Evolutionary conservation across 2,329 filamentous ascomycete genomes (phyloP).

Genomic region (Diaporthe ilicicola): DNA sequence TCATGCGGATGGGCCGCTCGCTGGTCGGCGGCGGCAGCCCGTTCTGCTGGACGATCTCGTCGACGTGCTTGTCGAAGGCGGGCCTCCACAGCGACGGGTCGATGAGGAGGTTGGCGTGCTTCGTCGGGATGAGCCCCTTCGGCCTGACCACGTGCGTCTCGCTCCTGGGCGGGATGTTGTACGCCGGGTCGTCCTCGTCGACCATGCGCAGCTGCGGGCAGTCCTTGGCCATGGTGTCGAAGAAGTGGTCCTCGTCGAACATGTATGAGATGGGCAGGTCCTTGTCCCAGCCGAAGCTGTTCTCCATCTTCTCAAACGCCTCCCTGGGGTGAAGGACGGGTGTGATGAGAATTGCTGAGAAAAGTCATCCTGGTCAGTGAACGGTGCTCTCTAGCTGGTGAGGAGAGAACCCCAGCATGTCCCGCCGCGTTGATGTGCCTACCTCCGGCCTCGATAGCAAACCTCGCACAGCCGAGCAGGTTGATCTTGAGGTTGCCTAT

Average conservation of each 20-base stretch:
- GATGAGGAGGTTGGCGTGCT: slow-evolving; percentile 18
- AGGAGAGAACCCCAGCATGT: too few relatives aligned
- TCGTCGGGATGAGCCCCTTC: slow-evolving; percentile 8
- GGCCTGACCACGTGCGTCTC: slow-evolving; percentile 8
- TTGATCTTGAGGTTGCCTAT: slow-evolving; percentile 32
- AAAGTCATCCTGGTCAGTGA: neutral
- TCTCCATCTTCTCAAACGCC: slow-evolving; percentile 27
- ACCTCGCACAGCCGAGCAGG: slow-evolving; percentile 28
- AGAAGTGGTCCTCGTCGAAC: slow-evolving; percentile 33
- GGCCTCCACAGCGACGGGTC: slow-evolving; percentile 12
- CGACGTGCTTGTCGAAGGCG: slow-evolving; percentile 21
- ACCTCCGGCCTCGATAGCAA: slow-evolving; percentile 30
- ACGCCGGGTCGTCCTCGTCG: slow-evolving; percentile 2
- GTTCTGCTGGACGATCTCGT: neutral
- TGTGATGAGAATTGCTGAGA: slow-evolving; percentile 24
- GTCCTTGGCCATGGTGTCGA: slow-evolving; percentile 25
- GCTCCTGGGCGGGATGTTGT: slow-evolving; percentile 25
- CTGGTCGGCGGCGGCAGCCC: neutral
- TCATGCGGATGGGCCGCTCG: slow-evolving; percentile 23
- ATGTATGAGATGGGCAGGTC: slow-evolving; percentile 28
- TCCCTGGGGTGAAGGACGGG: slow-evolving; percentile 25
- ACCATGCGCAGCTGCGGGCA: slow-evolving; percentile 32
- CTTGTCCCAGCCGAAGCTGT: slow-evolving; percentile 29
- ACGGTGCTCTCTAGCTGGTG: too few relatives aligned
- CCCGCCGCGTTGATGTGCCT: too few relatives aligned